Evolutionary conservation across 1,284 basidiomycete species (phyloP), one percentile per base, ranked within the genome.

Genomic region (Megacollybia platyphylla): DNA sequence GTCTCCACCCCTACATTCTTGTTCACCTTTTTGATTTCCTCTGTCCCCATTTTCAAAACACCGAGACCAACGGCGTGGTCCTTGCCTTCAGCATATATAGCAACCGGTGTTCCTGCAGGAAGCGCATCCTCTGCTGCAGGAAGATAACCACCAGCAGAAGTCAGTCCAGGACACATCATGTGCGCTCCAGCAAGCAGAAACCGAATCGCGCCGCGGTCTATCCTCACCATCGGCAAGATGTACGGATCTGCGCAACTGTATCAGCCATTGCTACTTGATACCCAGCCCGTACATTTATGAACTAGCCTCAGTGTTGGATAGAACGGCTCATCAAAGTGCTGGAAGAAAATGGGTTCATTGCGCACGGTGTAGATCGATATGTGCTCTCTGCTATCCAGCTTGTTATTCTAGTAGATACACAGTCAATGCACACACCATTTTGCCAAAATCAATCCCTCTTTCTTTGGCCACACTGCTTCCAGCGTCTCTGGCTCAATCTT

Each of bases 391-490:
- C 93, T 97, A 59, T 41, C n/a, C n/a, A 24, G 8, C 37, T 9
- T 27, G 17, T 11, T 35, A 7, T 26, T 17, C 20, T 6, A 24
- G 13, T 15, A 34, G 1, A 30, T 8, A 36, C n/a, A 40, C 7
- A 36, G 20, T 37, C 20, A 32, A 40, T 28, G 36, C 36, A 75
- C 87, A 57, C 55, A 96, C 93, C 92, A 97, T 71, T 97, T 98
- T 48, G 93, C 87, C 52, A 87, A 80, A 6, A 87, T 84, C 38
- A 97, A 69, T 1, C 82, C 71, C 65, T 97, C 93, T 71, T 98
- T 98, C 82, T 98, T 99, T 9, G 93, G 91, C 96, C 96, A 97
- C 45, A 98, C 78, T 53, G 77, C 74, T 58, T 99, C 96, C 17
- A 99, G 67, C 2, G 78, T 77, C 49, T 86, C 87, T 39, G 73